Evolutionary conservation across 1,284 basidiomycete species (phyloP).

Genomic region (Trichosporon sp.): DNA sequence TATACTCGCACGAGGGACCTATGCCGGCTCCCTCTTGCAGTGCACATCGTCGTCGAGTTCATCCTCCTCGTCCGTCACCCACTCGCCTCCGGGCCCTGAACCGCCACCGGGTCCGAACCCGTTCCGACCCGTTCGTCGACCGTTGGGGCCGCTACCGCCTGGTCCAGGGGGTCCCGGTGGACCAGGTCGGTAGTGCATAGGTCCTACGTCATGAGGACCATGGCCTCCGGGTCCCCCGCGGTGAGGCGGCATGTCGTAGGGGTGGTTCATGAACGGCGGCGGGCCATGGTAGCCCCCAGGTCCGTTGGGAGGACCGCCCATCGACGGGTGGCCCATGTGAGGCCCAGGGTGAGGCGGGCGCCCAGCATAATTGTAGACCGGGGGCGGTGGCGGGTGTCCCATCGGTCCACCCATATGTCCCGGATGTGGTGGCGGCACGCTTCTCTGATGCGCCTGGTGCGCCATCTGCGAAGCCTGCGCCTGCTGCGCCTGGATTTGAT

Average conservation of each 20-base stretch:
- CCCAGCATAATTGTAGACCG: not conserved
- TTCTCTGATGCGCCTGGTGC: conserved; percentile 13
- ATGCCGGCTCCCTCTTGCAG: conserved; percentile 1
- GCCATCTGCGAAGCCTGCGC: conserved; percentile 15
- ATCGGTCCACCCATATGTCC: conserved; percentile 8
- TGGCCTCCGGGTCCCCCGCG: conserved; percentile 3
- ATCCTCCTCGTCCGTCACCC: conserved; percentile 22
- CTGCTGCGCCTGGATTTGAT: conserved; percentile 29
- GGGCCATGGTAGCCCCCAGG: not conserved
- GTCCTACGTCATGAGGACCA: conserved; percentile 8
- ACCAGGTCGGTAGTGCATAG: not conserved
- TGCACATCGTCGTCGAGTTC: conserved; percentile 20
- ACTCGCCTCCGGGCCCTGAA: not conserved
- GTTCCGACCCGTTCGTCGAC: not conserved
- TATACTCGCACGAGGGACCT: not conserved
- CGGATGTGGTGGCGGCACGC: conserved; percentile 11
- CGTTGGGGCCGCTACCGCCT: conserved; percentile 10
- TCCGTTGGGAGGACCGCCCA: not conserved
- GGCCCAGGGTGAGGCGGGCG: not conserved
- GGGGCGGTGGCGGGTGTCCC: conserved; percentile 8
- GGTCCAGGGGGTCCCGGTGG: conserved; percentile 1
- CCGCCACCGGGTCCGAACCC: not conserved
- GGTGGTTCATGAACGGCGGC: conserved; percentile 9
- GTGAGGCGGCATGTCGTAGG: conserved; percentile 8
- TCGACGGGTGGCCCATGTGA: conserved; percentile 7